Percentiles rank a stretch among this genome's conserved stretches.
phyloP scores from a whole-genome alignment of 495 filamentous ascomycete species.

The Oidiodendron maius region DNA sequence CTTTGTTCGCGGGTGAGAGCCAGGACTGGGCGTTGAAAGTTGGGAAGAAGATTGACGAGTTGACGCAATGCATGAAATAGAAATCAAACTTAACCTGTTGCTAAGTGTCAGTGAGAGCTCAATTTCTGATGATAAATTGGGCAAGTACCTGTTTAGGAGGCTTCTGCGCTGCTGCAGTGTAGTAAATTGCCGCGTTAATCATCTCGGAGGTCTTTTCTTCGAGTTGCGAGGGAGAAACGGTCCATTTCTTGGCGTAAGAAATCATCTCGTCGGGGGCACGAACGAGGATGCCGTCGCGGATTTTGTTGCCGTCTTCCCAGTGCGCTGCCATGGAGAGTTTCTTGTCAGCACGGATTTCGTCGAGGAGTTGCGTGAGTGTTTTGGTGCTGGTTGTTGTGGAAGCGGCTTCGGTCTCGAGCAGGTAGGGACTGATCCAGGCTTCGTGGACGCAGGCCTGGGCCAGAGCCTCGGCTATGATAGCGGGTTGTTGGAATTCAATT shows the following conservation, averaged over 20 bases:
- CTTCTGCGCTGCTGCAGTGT: slow-evolving; percentile 55
- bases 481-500: slow-evolving; percentile 73
- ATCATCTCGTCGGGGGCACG: slow-evolving; percentile 60
- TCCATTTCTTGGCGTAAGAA: slow-evolving; percentile 50
- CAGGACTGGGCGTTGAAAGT: slow-evolving; percentile 39
- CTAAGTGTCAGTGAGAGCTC: too few relatives aligned
- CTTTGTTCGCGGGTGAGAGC: slow-evolving; percentile 37
- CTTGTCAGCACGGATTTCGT: slow-evolving; percentile 48
- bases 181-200: slow-evolving; percentile 61
- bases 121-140: too few relatives aligned
- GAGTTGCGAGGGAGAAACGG: slow-evolving; percentile 51
- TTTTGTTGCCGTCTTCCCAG: slow-evolving; percentile 53
- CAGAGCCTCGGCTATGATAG: slow-evolving; percentile 76
- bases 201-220: slow-evolving; percentile 68
- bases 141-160: slow-evolving; percentile 27
- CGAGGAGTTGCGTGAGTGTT: slow-evolving; percentile 50
- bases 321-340: slow-evolving; percentile 45
- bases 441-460: slow-evolving; percentile 67
- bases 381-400: slow-evolving; percentile 34
- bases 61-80: slow-evolving; percentile 68
- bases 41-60: slow-evolving; percentile 57
- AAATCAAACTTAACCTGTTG: slow-evolving; percentile 67
- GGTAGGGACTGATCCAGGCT: slow-evolving; percentile 39
- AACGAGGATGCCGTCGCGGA: slow-evolving; percentile 58
- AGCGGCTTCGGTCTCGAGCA: slow-evolving; percentile 50